phyloP scores from a whole-genome alignment of 164 flowering plant genomes.

The Cinnamomum chago region DNA sequence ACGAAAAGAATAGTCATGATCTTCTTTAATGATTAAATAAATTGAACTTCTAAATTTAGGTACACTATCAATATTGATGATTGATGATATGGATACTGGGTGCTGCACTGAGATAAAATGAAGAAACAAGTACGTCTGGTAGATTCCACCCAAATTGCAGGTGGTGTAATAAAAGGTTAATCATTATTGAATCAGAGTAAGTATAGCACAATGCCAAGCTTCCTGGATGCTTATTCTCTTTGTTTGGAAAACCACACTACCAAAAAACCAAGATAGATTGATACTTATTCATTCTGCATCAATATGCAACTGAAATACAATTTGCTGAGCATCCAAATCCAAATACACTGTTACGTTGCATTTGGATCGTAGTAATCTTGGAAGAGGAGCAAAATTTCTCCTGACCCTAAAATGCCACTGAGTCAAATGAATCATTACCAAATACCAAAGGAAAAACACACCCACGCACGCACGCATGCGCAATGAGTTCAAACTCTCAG shows the following conservation, averaged over 20 bases:
- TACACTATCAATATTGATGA: not conserved
- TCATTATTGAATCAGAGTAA: not conserved
- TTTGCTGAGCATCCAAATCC: not conserved
- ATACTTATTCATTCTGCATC: not conserved
- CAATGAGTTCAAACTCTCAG: not conserved
- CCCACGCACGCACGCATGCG: not conserved
- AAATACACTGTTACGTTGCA: not conserved
- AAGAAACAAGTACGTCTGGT: too few species aligned
- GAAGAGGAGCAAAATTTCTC: not conserved
- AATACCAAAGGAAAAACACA: not conserved
- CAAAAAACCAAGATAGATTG: not conserved
- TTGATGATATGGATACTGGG: too few species aligned
- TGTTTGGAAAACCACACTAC: not conserved
- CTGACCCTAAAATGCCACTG: not conserved
- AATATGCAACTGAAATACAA: not conserved
- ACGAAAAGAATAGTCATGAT: conserved; percentile 9
- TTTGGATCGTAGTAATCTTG: not conserved
- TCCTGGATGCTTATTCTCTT: not conserved
- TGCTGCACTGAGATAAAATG: too few species aligned
- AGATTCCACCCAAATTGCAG: too few species aligned
- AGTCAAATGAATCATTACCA: not conserved
- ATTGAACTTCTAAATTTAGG: not conserved
- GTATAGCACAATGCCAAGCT: not conserved
- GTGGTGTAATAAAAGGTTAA: not conserved
- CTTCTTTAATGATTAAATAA: not conserved